phyloP scores from a whole-genome alignment of 192 early-diverging fungal species.

The Linnemannia zychae region DNA sequence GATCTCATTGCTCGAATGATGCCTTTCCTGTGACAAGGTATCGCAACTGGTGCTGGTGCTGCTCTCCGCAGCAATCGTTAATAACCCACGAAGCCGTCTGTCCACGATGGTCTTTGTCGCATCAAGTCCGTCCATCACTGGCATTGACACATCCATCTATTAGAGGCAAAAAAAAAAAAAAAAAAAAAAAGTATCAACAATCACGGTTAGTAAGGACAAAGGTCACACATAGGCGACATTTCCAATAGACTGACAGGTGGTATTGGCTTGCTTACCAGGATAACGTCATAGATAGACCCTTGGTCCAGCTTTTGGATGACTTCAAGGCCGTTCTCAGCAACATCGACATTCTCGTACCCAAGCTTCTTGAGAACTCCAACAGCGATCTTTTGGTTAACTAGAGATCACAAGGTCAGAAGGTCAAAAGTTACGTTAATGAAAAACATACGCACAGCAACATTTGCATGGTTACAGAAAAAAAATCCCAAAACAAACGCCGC shows the following conservation, averaged over 20 bases:
- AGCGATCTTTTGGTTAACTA: conserved; percentile 68
- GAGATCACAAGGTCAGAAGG: background rate
- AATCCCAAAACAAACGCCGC: background rate
- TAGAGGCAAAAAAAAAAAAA: background rate
- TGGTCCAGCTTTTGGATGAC: conserved; percentile 61
- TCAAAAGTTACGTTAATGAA: background rate
- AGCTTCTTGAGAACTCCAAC: conserved; percentile 65
- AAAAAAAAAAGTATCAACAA: background rate
- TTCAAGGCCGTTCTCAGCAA: conserved; percentile 65
- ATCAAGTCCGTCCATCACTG: conserved; percentile 63
- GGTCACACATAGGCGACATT: background rate
- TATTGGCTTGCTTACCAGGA: conserved; percentile 43
- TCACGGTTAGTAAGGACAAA: background rate
- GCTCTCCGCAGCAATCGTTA: background rate
- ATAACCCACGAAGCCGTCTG: conserved; percentile 26
- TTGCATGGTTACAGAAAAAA: background rate
- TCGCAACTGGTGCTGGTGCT: background rate
- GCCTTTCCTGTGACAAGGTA: background rate
- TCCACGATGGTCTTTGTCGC: conserved; percentile 58
- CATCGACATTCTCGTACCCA: conserved; percentile 61
- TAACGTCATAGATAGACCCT: conserved; percentile 59
- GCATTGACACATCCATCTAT: conserved; percentile 67
- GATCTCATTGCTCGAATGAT: background rate
- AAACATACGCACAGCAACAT: background rate
- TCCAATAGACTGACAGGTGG: background rate